Percentiles rank a stretch among this genome's conserved stretches.
Evolutionary conservation across 2,329 filamentous ascomycete genomes (phyloP).

Genomic region (Ceratocystiopsis brevicomis): DNA sequence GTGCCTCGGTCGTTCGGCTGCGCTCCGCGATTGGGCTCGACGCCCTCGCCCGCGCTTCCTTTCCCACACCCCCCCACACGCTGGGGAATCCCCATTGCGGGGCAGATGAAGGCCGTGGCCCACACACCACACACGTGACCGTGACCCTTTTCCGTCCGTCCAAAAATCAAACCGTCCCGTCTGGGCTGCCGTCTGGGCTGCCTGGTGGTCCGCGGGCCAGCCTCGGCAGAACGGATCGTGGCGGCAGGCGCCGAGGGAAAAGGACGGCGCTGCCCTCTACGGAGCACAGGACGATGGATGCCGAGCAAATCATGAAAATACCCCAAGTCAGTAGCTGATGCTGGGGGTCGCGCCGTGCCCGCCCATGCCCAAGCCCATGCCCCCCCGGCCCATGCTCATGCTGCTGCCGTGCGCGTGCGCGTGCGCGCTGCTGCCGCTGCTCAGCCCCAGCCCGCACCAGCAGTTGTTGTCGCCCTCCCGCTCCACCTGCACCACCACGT

Average conservation of each 20-base stretch:
- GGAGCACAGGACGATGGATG: no score
- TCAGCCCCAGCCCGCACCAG: constrained; percentile 29
- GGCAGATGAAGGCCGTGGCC: neutral
- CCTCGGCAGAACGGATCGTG: constrained; percentile 7
- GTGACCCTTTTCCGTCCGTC: neutral
- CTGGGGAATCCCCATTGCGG: neutral
- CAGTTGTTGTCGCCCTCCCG: constrained; percentile 53
- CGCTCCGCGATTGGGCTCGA: no score
- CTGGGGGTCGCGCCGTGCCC: constrained; percentile 9
- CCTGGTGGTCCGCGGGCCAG: neutral
- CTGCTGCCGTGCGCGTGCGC: no score
- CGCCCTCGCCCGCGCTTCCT: neutral
- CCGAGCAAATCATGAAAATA: no score
- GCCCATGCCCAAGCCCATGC: neutral
- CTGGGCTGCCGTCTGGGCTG: constrained; percentile 1
- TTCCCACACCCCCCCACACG: no score
- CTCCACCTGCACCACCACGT: constrained; percentile 77
- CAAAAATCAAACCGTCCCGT: neutral
- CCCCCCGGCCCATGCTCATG: no score
- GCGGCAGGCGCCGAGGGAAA: neutral
- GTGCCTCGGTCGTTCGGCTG: constrained; percentile 9
- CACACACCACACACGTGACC: no score
- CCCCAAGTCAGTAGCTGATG: constrained; percentile 10
- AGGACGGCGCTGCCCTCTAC: no score
- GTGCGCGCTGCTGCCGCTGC: no score